Percentiles rank a stretch among this genome's conserved stretches.
Evolutionary conservation across 805 yeast genomes (phyloP).

Genomic region (Zygotorulaspora florentina): DNA sequence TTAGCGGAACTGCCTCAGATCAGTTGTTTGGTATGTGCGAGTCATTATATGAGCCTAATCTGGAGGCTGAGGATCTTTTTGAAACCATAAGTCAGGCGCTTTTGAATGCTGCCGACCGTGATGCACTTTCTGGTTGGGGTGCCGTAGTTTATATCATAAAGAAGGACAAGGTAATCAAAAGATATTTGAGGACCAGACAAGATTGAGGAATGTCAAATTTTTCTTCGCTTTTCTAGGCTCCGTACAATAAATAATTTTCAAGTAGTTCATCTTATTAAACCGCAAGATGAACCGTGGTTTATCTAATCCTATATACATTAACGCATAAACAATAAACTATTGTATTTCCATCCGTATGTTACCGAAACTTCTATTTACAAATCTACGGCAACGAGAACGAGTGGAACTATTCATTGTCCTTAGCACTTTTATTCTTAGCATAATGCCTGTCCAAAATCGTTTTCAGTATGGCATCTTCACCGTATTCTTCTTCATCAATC

Average conservation of each 20-base stretch:
- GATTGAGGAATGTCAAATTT: conserved; percentile 47
- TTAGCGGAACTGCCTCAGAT: conserved; percentile 93
- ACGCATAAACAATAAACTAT: conserved; percentile 3
- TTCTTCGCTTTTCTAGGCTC: background rate
- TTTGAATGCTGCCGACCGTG: conserved; percentile 93
- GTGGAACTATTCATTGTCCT: background rate
- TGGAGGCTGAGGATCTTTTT: conserved; percentile 92
- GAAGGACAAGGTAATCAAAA: conserved; percentile 84
- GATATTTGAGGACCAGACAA: conserved; percentile 89
- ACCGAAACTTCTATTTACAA: background rate
- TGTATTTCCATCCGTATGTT: background rate
- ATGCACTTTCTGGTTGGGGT: conserved; percentile 98
- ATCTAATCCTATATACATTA: background rate
- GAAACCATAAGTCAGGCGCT: conserved; percentile 94
- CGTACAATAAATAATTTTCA: background rate
- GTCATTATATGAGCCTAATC: conserved; percentile 85
- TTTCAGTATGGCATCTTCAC: conserved; percentile 66
- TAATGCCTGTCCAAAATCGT: conserved; percentile 56
- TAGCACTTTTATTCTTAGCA: conserved; percentile 24
- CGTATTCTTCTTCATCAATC: conserved; percentile 72
- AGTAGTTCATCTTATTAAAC: background rate
- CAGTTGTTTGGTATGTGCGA: conserved; percentile 99
- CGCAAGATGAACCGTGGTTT: background rate
- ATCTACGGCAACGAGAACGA: background rate
- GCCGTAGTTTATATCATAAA: conserved; percentile 89